These are phyloP conservation scores for Fonsecaea multimorphosa DNA, from an alignment of 2,329 filamentous ascomycete species.

Conservation along the genomic window DNA sequence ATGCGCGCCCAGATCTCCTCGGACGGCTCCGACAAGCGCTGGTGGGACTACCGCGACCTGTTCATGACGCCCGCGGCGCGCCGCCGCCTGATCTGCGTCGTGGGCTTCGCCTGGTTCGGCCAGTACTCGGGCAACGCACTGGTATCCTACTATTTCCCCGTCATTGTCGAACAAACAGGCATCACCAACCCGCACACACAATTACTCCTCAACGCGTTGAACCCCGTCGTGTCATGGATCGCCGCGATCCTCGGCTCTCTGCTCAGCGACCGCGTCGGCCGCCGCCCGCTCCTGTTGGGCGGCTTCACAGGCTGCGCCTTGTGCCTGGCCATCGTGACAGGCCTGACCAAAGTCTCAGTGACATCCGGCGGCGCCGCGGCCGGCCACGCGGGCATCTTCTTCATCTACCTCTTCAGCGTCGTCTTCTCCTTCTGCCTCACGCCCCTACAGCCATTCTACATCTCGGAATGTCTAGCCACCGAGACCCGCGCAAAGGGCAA, in stretches of 20 bases:
- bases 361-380: neutral
- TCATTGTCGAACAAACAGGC: conserved; percentile 13
- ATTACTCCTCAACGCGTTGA: conserved; percentile 8
- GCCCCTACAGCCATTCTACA: neutral
- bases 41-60: conserved; percentile 60
- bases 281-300: neutral
- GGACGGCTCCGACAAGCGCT: conserved; percentile 18
- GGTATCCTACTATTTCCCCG: conserved; percentile 16
- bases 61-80: conserved; percentile 54
- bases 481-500: conserved; percentile 5
- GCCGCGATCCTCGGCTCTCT: neutral
- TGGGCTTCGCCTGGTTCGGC: conserved; percentile 50
- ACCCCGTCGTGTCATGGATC: conserved; percentile 5
- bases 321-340: neutral
- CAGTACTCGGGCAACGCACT: conserved; percentile 45
- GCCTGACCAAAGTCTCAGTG: neutral
- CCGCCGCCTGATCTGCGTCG: conserved; percentile 52
- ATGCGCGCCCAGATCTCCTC: conserved; percentile 37
- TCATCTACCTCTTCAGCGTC: conserved; percentile 9
- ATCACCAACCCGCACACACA: conserved; percentile 12
- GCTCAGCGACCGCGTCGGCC: conserved; percentile 1
- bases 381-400: conserved; percentile 4
- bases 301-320: neutral
- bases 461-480: neutral
- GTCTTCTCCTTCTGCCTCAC: neutral